These are phyloP conservation scores for Phylloporus sp. DNA, from an alignment of 768 basidiomycete genomes.

Conservation along the genomic window DNA sequence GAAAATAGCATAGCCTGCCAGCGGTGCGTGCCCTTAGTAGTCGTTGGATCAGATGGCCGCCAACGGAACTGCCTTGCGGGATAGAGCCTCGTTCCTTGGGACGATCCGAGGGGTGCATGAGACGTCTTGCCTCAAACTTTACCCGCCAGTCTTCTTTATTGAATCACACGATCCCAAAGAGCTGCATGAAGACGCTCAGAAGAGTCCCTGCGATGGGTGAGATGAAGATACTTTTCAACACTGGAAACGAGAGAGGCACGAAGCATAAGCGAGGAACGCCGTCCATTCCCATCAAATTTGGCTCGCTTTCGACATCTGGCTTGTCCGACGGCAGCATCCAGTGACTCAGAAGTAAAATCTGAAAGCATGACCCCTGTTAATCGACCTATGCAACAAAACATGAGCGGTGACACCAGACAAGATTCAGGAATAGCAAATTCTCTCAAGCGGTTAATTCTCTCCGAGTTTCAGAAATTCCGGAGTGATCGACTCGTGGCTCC, in stretches of 20 bases:
- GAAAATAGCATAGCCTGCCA: slow-evolving; percentile 37
- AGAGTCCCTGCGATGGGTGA: background rate
- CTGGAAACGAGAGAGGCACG: background rate
- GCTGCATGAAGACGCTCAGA: background rate
- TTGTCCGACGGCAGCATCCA: background rate
- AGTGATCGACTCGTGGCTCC: background rate
- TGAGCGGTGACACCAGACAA: background rate
- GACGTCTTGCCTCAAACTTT: background rate
- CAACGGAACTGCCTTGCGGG: background rate
- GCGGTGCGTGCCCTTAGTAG: background rate
- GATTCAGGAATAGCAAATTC: background rate
- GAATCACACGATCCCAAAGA: background rate
- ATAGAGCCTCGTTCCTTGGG: background rate
- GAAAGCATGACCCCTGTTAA: background rate
- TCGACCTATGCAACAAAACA: background rate
- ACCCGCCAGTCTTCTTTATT: background rate
- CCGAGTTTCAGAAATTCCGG: background rate
- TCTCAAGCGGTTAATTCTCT: background rate
- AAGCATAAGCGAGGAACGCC: background rate
- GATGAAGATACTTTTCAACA: background rate
- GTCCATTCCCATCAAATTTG: background rate
- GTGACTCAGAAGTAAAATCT: background rate
- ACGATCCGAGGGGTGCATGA: background rate
- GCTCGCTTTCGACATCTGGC: background rate
- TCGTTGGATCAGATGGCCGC: slow-evolving; percentile 7